These are phyloP conservation scores for Eucommia ulmoides DNA, from an alignment of 257 asterid species.

Conservation along the genomic window DNA sequence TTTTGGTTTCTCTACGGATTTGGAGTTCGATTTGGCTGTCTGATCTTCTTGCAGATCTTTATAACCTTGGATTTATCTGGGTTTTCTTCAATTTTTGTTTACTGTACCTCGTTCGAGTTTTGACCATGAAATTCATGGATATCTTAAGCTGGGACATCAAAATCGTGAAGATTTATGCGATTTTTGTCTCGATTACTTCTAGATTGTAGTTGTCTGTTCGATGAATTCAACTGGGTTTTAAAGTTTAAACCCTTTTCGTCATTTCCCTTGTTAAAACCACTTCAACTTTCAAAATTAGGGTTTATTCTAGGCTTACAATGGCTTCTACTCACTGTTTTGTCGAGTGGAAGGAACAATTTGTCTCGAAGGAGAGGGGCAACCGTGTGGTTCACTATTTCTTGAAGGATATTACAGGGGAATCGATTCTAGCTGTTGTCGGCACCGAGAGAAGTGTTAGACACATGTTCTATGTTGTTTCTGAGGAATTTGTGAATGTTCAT, in stretches of 20 bases:
- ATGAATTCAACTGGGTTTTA: background rate
- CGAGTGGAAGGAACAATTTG: constrained; percentile 30
- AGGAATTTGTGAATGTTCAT: constrained; percentile 24
- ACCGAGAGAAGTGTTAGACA: constrained; percentile 25
- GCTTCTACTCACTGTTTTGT: constrained; percentile 15
- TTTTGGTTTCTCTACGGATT: too few relatives aligned
- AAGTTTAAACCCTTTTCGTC: background rate
- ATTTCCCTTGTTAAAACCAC: background rate
- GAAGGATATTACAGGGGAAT: constrained; percentile 17
- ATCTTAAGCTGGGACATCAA: too few relatives aligned
- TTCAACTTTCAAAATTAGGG: constrained; percentile 14
- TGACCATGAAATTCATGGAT: too few relatives aligned
- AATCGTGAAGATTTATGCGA: too few relatives aligned
- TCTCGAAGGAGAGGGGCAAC: constrained; percentile 20
- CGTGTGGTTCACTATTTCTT: constrained; percentile 28
- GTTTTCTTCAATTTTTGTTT: constrained; percentile 8
- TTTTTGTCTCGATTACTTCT: constrained; percentile 4
- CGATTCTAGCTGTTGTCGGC: constrained; percentile 36
- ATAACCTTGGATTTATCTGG: too few relatives aligned
- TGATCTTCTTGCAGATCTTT: too few relatives aligned
- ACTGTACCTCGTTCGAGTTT: too few relatives aligned
- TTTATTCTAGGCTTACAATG: constrained; percentile 20
- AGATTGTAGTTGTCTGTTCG: constrained; percentile 12
- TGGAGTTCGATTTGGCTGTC: too few relatives aligned
- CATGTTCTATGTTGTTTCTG: constrained; percentile 20